Evolutionary conservation across 1,139 yeast genomes (phyloP), one percentile per base, ranked within the genome.

Genomic region (Suhomyces taliae): DNA sequence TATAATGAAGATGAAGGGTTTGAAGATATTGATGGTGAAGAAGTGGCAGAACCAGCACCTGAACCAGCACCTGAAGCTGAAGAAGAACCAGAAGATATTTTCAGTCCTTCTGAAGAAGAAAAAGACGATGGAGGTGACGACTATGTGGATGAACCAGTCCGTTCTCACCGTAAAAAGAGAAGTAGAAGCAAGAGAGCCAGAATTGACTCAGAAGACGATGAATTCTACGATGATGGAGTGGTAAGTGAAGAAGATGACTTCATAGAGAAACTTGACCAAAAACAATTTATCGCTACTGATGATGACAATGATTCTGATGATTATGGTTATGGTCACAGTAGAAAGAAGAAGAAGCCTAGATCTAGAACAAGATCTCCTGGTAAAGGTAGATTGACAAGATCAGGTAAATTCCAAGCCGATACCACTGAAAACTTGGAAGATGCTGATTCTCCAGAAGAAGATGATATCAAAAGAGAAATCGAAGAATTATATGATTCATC

Each of bases 401-500:
- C 57, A 1, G 50, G 54, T 8, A 41, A 48, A 26, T 27, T 40
- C 10, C 47, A 50, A 31, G 49, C 47, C 24, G 56, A 50, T 39
- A 72, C 63, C 41, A 61, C 66, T 10, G 73, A 19, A n/a, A 37
- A 32, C 14, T 32, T 31, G 19, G 38, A 36, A 14, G 46, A 36
- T 37, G 46, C 34, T 4, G 41, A 43, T 26, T 43, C 49, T 15
- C 46, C 46, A 2, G 50, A 36, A 7, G 73, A 66, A 15, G 77
- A 72, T 36, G 72, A 72, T 46, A 66, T 80, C 39, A 73, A 74
- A 48, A 69, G 76, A 46, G 85, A 81, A 55, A 67, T 80, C 37
- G 79, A 76, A 15, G 84, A 81, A 27, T 62, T 81, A 36, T 71
- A 77, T 48, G 80, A 72, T 62, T 81, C 82, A 6, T 73, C 80